Conservation (phyloP, 352 stramenopile species). For the Globisporangium paddicum region DNA sequence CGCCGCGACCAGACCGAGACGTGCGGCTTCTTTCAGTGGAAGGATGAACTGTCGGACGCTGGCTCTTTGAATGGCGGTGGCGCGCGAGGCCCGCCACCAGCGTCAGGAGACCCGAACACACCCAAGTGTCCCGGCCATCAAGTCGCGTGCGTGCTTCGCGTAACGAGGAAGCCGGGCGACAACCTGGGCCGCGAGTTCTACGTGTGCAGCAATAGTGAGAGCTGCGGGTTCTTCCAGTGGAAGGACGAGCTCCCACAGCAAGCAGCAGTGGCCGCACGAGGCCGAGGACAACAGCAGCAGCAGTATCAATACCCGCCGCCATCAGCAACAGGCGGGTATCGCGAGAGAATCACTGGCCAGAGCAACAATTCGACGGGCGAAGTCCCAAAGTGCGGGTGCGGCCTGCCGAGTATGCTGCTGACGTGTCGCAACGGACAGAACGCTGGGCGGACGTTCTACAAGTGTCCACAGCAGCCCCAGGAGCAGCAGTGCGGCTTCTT, state of each 20-base stretch:
- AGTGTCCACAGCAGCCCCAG: conserved; percentile 73
- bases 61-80: background rate
- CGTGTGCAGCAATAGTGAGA: conserved; percentile 78
- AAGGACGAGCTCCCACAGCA: conserved; percentile 64
- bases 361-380: background rate
- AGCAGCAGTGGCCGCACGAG: background rate
- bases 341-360: background rate
- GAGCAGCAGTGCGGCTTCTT: conserved; percentile 91
- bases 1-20: conserved; percentile 40
- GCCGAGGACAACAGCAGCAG: background rate
- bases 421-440: conserved; percentile 79
- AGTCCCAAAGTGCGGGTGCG: conserved; percentile 41
- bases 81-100: background rate
- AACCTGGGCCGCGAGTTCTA: conserved; percentile 94
- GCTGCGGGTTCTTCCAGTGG: conserved; percentile 91
- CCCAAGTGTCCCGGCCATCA: conserved; percentile 47
- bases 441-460: conserved; percentile 92
- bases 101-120: background rate
- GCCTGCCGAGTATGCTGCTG: conserved; percentile 32
- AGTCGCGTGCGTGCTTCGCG: conserved; percentile 36
- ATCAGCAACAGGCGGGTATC: background rate
- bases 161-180: conserved; percentile 34
- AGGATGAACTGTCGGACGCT: conserved; percentile 39
- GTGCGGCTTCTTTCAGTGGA: conserved; percentile 76
- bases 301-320: conserved; percentile 2